Conservation (phyloP, 1,139 yeast species). For the Kurtzmaniella quercitrusa region DNA sequence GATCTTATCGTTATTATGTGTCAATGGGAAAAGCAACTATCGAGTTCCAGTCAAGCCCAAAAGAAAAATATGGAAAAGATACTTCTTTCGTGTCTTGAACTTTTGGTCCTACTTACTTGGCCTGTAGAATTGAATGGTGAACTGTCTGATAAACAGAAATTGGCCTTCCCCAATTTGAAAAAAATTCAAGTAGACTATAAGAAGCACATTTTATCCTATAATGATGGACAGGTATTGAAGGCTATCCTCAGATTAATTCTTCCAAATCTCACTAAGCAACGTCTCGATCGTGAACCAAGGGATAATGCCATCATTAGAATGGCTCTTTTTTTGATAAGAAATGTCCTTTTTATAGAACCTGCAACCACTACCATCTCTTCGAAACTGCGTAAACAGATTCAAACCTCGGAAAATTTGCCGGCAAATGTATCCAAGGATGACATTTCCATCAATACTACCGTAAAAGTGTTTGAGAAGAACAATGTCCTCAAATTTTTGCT, state of each 20-base stretch:
- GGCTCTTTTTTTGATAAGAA: conserved; percentile 70
- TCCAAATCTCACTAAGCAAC: conserved; percentile 56
- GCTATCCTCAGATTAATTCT: conserved; percentile 70
- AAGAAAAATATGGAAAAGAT: conserved; percentile 50
- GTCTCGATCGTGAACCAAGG: conserved; percentile 57
- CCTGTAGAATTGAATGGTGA: conserved; percentile 54
- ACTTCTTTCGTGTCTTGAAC: conserved; percentile 68
- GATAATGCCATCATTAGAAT: conserved; percentile 73
- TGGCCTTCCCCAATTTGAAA: conserved; percentile 55
- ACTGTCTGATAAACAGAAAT: conserved; percentile 53
- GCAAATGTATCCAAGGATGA: conserved; percentile 56
- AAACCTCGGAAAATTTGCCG: conserved; percentile 46
- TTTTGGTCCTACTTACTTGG: conserved; percentile 84
- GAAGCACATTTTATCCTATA: conserved; percentile 54
- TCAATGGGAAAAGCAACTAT: conserved; percentile 57
- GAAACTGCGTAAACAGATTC: conserved; percentile 21
- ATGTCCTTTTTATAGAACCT: conserved; percentile 72
- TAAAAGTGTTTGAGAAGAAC: conserved; percentile 57
- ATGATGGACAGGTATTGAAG: conserved; percentile 59
- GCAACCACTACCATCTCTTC: conserved; percentile 48
- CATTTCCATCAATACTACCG: conserved; percentile 56
- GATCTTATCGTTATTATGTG: conserved; percentile 75
- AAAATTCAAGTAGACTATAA: conserved; percentile 71
- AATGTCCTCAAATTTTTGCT: conserved; percentile 68
- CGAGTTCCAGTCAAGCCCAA: conserved; percentile 18